Conservation (phyloP, 225 moss, liverwort and hornwort species). For the Ulota crispa region DNA sequence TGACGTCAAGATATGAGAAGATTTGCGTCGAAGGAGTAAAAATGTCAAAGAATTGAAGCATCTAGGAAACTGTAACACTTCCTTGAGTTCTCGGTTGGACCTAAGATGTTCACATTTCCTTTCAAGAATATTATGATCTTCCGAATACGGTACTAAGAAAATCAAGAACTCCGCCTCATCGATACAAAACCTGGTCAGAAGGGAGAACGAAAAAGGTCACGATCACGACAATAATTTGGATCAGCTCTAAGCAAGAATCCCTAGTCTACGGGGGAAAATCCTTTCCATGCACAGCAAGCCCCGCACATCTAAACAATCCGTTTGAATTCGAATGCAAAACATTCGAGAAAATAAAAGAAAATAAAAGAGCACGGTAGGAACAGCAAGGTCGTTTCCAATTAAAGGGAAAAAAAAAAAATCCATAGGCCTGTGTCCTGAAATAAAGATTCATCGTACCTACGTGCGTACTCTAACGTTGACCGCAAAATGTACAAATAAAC, state of each 20-base stretch:
- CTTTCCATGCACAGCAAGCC: background rate
- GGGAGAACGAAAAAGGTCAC: background rate
- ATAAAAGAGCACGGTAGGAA: background rate
- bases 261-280: background rate
- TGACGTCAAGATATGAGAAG: background rate
- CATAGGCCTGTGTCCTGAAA: background rate
- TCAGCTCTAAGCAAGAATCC: slow-evolving; percentile 3
- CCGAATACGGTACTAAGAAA: too few species aligned
- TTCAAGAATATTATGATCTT: background rate
- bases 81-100: background rate
- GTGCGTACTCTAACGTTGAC: background rate
- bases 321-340: background rate
- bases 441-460: background rate
- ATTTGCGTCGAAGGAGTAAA: background rate
- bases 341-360: background rate
- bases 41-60: background rate
- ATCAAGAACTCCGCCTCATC: background rate
- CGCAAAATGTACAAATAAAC: background rate
- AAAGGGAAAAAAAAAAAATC: background rate
- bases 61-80: background rate
- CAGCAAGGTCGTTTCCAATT: background rate
- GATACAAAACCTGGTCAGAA: background rate
- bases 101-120: background rate
- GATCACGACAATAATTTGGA: background rate
- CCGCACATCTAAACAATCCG: background rate